Conservation (phyloP, 1,284 basidiomycete species). For the Ceratobasidium sp. region DNA sequence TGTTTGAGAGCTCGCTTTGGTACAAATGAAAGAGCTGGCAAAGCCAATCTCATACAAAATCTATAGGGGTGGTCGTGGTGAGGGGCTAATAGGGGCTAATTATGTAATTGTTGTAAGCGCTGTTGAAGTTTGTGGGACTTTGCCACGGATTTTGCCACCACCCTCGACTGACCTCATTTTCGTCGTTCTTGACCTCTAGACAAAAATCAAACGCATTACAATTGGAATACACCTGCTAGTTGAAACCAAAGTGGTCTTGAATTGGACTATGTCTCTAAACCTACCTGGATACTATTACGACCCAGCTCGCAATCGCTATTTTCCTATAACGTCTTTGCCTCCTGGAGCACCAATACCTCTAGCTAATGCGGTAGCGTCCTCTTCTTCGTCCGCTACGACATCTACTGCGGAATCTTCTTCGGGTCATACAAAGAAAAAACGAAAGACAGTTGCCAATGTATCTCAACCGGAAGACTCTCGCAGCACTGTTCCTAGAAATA, state of each 20-base stretch:
- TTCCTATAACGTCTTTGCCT: constrained; percentile 26
- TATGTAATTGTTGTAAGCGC: neutral
- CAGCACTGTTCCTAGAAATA: neutral
- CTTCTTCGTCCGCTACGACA: neutral
- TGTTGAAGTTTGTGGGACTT: neutral
- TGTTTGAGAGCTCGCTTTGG: no score
- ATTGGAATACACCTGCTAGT: neutral
- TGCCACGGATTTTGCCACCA: constrained; percentile 6
- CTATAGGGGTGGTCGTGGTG: neutral
- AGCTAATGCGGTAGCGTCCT: neutral
- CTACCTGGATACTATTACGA: constrained; percentile 38
- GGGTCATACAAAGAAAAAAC: constrained; percentile 14
- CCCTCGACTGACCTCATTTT: neutral
- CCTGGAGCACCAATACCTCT: neutral
- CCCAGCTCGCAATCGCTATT: constrained; percentile 38
- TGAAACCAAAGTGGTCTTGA: neutral
- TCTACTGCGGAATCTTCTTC: neutral
- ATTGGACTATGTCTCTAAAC: constrained; percentile 14
- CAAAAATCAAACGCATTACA: neutral
- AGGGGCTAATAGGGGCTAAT: constrained; percentile 11
- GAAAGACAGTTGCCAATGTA: neutral
- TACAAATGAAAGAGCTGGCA: neutral
- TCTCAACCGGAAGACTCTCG: neutral
- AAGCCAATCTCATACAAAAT: neutral
- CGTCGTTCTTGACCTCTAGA: neutral